Evolutionary conservation across 108 stramenopile genomes (phyloP), one percentile per base, ranked within the genome.

Genomic region (Conticribra weissflogii): DNA sequence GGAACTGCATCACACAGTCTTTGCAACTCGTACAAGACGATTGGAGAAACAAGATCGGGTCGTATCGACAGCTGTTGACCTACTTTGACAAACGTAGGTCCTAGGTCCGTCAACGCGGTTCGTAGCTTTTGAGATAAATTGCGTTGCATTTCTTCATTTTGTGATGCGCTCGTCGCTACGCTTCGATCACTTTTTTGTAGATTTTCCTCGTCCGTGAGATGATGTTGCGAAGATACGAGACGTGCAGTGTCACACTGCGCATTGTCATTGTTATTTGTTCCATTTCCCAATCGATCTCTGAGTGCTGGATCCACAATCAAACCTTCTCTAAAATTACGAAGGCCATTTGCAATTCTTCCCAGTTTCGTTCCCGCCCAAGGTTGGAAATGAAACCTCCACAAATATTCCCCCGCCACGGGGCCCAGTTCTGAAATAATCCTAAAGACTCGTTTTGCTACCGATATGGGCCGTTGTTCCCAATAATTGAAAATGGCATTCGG

Each of bases 41-140:
- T 65, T 5, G 93, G 91, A 21, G 95, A 92, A 8, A 97, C 83
- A 23, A 98, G 65, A 81, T 98, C 98, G 0, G 98, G 97, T 14
- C 98, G 85, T 33, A 97, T 97, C 3, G 90, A 89, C 16, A 98
- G 78, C 66, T 91, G 83, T 64, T 95, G 94, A 30, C 98, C 96
- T 2, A 84, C 78, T 74, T 98, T 98, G 52, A 98, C 79, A 69
- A 93, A 98, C 5, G 97, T 93, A 18, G 98, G 98, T 17, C 98
- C 98, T 7, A 98, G 74, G 45, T 86, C 77, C 15, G 92, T 90
- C 51, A 96, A 70, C 9, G 91, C 85, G 15, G 81, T 46, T 36
- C 89, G 59, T 29, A 90, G 67, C 54, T 79, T 66, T 12, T 18
- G 9, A 0, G 90, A 84, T 27, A 82, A 74, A 19, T 57, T 29